phyloP scores from a whole-genome alignment of 169 alveolate species.

The Eimeria acervulina region DNA sequence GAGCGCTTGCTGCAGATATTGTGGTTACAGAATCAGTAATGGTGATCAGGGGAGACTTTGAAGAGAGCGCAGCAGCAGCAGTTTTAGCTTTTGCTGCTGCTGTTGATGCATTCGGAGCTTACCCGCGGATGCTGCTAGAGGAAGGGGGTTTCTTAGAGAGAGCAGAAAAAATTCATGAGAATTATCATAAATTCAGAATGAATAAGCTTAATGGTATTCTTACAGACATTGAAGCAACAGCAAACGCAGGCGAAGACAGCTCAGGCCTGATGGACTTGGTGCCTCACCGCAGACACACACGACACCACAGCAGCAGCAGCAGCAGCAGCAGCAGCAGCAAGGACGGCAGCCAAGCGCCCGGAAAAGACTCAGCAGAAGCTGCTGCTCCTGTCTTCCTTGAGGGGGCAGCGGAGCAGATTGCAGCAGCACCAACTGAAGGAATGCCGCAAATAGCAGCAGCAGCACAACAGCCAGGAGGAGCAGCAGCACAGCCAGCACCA shows the following conservation, averaged over 20 bases:
- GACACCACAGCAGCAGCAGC: slow-evolving; percentile 4
- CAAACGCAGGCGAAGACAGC: not conserved
- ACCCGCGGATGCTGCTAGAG: slow-evolving; percentile 23
- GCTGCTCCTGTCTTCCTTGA: not conserved
- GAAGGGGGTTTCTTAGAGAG: slow-evolving; percentile 70
- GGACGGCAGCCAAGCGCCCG: not conserved
- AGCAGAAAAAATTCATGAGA: slow-evolving; percentile 29
- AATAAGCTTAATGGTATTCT: slow-evolving; percentile 1
- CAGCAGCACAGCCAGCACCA: too few species aligned
- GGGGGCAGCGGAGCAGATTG: slow-evolving; percentile 37
- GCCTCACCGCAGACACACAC: not conserved
- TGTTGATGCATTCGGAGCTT: slow-evolving; percentile 6
- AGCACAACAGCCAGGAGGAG: not conserved
- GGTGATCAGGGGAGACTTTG: slow-evolving; percentile 50
- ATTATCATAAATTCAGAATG: slow-evolving; percentile 33
- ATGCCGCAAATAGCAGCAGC: not conserved
- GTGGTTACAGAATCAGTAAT: not conserved
- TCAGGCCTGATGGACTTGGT: not conserved
- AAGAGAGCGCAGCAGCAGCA: not conserved
- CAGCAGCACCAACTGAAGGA: too few species aligned
- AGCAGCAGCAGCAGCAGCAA: slow-evolving; percentile 35
- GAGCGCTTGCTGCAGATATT: not conserved
- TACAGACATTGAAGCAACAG: not conserved
- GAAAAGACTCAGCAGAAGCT: slow-evolving; percentile 7
- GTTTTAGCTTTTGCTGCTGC: not conserved